Conservation (phyloP, 2,329 filamentous ascomycete species). For the Pestalotiopsis sp. region DNA sequence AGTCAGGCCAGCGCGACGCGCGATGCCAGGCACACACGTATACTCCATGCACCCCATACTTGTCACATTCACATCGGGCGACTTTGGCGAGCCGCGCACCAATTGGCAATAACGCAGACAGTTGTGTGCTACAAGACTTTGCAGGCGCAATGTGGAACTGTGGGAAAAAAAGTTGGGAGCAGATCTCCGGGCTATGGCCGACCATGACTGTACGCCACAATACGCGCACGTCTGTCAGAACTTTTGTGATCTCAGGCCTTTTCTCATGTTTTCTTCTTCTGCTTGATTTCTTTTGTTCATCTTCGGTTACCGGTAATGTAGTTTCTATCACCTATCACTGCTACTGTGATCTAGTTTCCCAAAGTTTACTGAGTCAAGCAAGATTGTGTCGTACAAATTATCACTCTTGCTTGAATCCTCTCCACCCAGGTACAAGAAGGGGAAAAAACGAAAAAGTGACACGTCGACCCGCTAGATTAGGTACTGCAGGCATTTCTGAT, state of each 20-base stretch:
- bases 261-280: not conserved
- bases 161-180: conserved; percentile 3
- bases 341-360: not conserved
- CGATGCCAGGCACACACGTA: conserved; percentile 24
- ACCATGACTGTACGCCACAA: not conserved
- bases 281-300: not conserved
- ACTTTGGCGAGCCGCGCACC: not conserved
- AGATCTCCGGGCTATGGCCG: conserved; percentile 6
- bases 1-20: conserved; percentile 22
- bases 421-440: not conserved
- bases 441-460: not conserved
- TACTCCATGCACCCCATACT: conserved; percentile 19
- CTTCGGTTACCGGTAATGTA: not conserved
- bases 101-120: not conserved
- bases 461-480: conserved; percentile 7
- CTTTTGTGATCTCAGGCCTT: not conserved
- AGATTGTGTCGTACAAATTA: not conserved
- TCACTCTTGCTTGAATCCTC: not conserved
- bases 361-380: not conserved
- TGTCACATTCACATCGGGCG: not conserved
- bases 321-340: not conserved
- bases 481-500: not conserved
- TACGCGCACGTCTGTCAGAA: not conserved
- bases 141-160: not conserved
- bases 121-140: too few relatives aligned